A percentile compares a stretch with the other conserved stretches of the same genome.
phyloP scores from a whole-genome alignment of 2,329 filamentous ascomycete genomes.

The Cadophora sp. region DNA sequence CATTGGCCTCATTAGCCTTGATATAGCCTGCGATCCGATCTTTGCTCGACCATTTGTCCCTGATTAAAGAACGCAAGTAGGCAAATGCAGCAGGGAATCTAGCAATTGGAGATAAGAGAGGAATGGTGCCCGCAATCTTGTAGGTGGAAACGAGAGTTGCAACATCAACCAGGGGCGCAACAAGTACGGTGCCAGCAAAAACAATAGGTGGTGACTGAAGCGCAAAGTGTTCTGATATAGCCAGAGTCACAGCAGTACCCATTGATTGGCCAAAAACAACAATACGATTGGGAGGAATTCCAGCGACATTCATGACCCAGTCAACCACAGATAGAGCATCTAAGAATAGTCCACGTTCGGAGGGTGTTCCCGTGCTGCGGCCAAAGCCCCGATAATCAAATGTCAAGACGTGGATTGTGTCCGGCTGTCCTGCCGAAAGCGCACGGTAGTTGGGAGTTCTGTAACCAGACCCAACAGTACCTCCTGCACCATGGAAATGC shows the following conservation, averaged over 20 bases:
- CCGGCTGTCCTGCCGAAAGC: slow-evolving; percentile 72
- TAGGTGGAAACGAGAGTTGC: slow-evolving; percentile 62
- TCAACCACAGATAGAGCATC: slow-evolving; percentile 78
- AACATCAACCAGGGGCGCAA: slow-evolving; percentile 63
- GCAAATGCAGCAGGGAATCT: slow-evolving; percentile 58
- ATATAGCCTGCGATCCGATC: slow-evolving; percentile 55
- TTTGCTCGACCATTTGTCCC: slow-evolving; percentile 58
- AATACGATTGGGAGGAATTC: slow-evolving; percentile 75
- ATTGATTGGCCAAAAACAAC: slow-evolving; percentile 85
- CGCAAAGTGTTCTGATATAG: slow-evolving; percentile 64
- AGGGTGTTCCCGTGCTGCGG: slow-evolving; percentile 75
- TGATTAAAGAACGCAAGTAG: slow-evolving; percentile 55
- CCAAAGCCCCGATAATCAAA: slow-evolving; percentile 93
- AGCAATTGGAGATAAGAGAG: slow-evolving; percentile 77
- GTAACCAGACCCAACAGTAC: slow-evolving; percentile 68
- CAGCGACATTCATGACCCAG: slow-evolving; percentile 69
- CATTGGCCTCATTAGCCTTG: slow-evolving; percentile 44
- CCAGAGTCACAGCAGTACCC: slow-evolving; percentile 82
- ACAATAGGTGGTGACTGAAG: slow-evolving; percentile 46
- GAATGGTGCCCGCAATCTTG: slow-evolving; percentile 66
- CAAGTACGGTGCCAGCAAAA: slow-evolving; percentile 61
- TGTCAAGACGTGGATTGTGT: slow-evolving; percentile 76
- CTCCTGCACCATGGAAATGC: slow-evolving; percentile 50
- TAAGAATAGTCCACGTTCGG: slow-evolving; percentile 78
- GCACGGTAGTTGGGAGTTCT: slow-evolving; percentile 79